Percentiles rank a stretch among this genome's conserved stretches.
Conservation (phyloP, 192 early-diverging fungal species). For the Blastocladiella britannica region DNA sequence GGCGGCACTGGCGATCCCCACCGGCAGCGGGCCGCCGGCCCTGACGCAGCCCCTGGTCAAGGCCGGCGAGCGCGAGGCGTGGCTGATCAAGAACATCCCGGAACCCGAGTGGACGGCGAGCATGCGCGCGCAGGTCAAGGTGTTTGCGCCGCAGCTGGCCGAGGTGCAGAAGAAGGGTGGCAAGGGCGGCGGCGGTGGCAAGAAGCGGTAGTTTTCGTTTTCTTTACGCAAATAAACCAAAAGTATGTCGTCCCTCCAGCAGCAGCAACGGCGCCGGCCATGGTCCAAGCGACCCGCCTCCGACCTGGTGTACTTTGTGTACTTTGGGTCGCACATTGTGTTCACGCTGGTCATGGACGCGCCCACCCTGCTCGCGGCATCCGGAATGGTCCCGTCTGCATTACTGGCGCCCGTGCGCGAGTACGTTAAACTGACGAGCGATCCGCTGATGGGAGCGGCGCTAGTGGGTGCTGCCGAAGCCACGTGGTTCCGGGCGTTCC, state of each 20-base stretch:
- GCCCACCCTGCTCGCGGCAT: background rate
- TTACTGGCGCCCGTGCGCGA: background rate
- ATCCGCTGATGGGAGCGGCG: background rate
- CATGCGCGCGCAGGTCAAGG: conserved; percentile 76
- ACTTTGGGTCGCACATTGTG: background rate
- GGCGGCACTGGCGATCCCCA: conserved; percentile 6
- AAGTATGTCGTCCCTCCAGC: too few relatives aligned
- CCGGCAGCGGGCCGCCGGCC: conserved; percentile 10
- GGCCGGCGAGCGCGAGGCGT: conserved; percentile 37
- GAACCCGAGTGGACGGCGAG: conserved; percentile 61
- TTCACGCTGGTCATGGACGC: background rate
- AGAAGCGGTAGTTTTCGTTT: too few relatives aligned
- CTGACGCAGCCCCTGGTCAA: conserved; percentile 17
- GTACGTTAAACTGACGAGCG: background rate
- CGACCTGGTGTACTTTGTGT: too few relatives aligned
- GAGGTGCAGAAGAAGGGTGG: conserved; percentile 22
- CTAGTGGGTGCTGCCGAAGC: background rate
- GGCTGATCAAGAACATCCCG: conserved; percentile 60
- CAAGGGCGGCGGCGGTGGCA: conserved; percentile 6
- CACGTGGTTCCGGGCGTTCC: background rate
- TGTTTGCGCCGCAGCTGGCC: conserved; percentile 54
- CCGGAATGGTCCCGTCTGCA: background rate
- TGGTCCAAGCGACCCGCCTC: too few relatives aligned
- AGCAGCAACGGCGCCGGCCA: too few relatives aligned
- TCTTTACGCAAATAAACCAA: too few relatives aligned